Evolutionary conservation across 768 basidiomycete genomes (phyloP), one percentile per base, ranked within the genome.

Genomic region (Russula virescens): DNA sequence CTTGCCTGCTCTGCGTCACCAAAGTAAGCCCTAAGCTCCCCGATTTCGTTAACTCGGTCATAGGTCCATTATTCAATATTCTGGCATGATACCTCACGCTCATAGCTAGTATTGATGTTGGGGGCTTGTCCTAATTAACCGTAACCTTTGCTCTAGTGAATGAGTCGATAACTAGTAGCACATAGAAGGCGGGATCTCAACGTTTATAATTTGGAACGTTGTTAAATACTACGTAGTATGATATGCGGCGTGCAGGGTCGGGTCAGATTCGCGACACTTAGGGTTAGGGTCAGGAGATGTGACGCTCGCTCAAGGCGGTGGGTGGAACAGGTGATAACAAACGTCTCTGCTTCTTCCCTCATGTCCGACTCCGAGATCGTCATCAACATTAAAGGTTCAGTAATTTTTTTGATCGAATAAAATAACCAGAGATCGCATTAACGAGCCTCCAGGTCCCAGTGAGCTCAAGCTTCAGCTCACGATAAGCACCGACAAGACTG

Each of bases 391-490:
- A 64, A 64, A 60, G 63, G 63, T 59, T 21, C 46, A 6, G 21
- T 21, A 3, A 26, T 21, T n/a, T n/a, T 26, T 28, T 34, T 16
- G n/a, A n/a, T 19, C 35, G 21, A 34, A n/a, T 49, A n/a, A 5
- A 34, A 21, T 35, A 7, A 23, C 13, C 21, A 14, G 26, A 42
- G 14, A 14, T 54, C 51, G 40, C 34, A 35, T 51, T 60, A 26
- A 62, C 28, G 2, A 52, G 9, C 34, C 8, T 6, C 8, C 62
- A 90, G 91, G 94, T 8, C 93, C 94, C 0, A 91, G 83, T 71
- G 95, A 98, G 76, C 80, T 96, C 76, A 98, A 97, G 79, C 82
- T 98, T 38, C 84, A 92, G 71, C 87, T 98, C 62, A 79, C 84
- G 35, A 93, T 98, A 71, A 75, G 81, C 53, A 80, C 85, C 2